A percentile compares a stretch with the other conserved stretches of the same genome.
phyloP scores from a whole-genome alignment of 2,329 filamentous ascomycete genomes.

The Exserohilum turcica region DNA sequence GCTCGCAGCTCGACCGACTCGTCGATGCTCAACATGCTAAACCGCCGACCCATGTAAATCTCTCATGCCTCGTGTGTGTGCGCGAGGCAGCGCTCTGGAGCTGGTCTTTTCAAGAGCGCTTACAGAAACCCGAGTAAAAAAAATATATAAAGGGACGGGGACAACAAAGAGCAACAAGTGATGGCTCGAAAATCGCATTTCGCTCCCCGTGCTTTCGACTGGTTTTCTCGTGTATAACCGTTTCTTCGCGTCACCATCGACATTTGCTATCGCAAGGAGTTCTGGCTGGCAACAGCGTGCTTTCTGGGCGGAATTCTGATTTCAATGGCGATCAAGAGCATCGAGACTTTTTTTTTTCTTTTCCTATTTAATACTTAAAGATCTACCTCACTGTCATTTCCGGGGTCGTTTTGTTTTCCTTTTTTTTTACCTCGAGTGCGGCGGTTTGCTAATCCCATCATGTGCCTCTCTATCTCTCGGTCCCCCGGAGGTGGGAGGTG shows the following conservation, averaged over 20 bases:
- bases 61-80: neutral
- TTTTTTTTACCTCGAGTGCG: conserved; percentile 4
- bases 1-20: conserved; percentile 50
- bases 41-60: conserved; percentile 46
- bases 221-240: conserved; percentile 30
- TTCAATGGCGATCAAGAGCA: conserved; percentile 29
- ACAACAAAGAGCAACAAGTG: too few species aligned
- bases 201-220: conserved; percentile 12
- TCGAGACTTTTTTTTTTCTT: conserved; percentile 18
- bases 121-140: conserved; percentile 15
- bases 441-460: neutral
- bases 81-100: conserved; percentile 28
- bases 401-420: neutral
- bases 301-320: conserved; percentile 31
- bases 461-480: neutral
- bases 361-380: conserved; percentile 15
- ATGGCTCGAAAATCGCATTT: neutral
- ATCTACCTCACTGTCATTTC: conserved; percentile 10
- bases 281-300: conserved; percentile 24
- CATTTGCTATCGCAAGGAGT: conserved; percentile 22
- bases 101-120: conserved; percentile 40
- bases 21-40: conserved; percentile 52
- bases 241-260: conserved; percentile 20
- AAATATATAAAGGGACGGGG: too few species aligned
- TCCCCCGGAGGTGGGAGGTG: neutral